These are phyloP conservation scores for Phaffomyces opuntiae DNA, from an alignment of 805 yeast genomes.

Conservation along the genomic window DNA sequence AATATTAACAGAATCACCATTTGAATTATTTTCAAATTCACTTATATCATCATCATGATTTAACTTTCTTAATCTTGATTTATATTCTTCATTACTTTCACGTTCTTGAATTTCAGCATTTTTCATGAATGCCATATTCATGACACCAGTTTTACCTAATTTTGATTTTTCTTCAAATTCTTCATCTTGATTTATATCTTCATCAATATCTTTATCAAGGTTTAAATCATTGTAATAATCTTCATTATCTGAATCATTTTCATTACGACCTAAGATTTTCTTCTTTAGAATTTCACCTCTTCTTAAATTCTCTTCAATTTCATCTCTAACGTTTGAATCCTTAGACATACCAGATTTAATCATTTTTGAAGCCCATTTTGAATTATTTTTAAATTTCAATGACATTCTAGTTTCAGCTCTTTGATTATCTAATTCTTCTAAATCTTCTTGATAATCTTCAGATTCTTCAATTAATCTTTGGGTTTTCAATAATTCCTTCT, in stretches of 20 bases:
- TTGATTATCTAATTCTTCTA: conserved; percentile 56
- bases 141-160: conserved; percentile 78
- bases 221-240: conserved; percentile 32
- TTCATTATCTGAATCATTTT: conserved; percentile 34
- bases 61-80: conserved; percentile 44
- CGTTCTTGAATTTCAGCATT: conserved; percentile 72
- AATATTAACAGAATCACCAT: conserved; percentile 36
- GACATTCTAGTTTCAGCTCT: conserved; percentile 93
- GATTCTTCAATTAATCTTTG: conserved; percentile 43
- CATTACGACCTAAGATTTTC: conserved; percentile 59
- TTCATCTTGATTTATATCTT: conserved; percentile 10
- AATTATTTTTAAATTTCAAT: conserved; percentile 79
- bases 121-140: conserved; percentile 94
- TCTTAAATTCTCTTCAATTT: conserved; percentile 89
- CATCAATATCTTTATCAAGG: conserved; percentile 32
- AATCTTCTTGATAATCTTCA: conserved; percentile 40
- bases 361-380: conserved; percentile 89
- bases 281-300: conserved; percentile 73
- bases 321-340: conserved; percentile 76
- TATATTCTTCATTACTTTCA: conserved; percentile 48
- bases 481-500: conserved; percentile 72
- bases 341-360: conserved; percentile 85
- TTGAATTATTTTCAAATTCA: conserved; percentile 28
- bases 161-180: conserved; percentile 30
- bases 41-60: conserved; percentile 39